Conservation (phyloP, 441 rosid species). For the Erodium texanum region DNA sequence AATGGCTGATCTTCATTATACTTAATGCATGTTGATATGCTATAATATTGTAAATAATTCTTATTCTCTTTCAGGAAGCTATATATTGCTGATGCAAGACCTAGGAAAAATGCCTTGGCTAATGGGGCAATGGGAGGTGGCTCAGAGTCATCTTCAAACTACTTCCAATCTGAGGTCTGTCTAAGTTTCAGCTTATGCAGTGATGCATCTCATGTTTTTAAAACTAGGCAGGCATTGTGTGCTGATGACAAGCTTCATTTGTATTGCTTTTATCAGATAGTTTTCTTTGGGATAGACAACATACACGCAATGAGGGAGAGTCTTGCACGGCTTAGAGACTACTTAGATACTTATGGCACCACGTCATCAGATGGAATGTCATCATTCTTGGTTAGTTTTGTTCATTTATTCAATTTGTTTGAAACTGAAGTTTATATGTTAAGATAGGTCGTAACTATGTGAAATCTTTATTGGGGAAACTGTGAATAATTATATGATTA, state of each 20-base stretch:
- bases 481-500: neutral
- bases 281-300: constrained; percentile 97
- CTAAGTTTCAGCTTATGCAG: constrained; percentile 24
- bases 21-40: neutral
- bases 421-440: neutral
- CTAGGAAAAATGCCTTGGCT: constrained; percentile 96
- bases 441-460: constrained; percentile 1
- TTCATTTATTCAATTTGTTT: neutral
- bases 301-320: constrained; percentile 99
- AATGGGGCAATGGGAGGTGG: constrained; percentile 99
- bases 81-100: constrained; percentile 97
- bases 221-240: constrained; percentile 11
- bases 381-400: constrained; percentile 74
- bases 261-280: constrained; percentile 48
- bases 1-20: constrained; percentile 1
- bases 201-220: constrained; percentile 18
- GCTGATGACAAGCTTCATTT: constrained; percentile 12
- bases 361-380: constrained; percentile 96
- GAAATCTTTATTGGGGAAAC: neutral
- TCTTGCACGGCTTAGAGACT: constrained; percentile 92
- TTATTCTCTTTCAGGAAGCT: constrained; percentile 54
- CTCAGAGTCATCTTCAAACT: constrained; percentile 91
- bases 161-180: constrained; percentile 87
- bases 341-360: constrained; percentile 93
- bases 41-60: constrained; percentile 6